These are phyloP conservation scores for Bipolaris zeicola DNA, from an alignment of 2,329 filamentous ascomycete species.

Conservation along the genomic window DNA sequence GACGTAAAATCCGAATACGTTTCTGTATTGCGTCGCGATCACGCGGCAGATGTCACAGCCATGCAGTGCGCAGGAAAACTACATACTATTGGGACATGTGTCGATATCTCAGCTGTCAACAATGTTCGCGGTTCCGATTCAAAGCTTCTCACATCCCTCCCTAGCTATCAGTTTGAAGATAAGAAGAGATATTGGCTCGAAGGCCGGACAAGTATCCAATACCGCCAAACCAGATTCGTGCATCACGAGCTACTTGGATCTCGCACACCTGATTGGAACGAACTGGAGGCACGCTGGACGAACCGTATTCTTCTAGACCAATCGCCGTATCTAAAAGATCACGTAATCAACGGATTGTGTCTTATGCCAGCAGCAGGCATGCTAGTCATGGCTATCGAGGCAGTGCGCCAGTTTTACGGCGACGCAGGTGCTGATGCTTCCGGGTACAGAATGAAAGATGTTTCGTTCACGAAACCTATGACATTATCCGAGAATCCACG, in stretches of 20 bases:
- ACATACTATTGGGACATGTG: neutral
- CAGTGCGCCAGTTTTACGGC: constrained; percentile 12
- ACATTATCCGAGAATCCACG: constrained; percentile 5
- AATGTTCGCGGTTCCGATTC: neutral
- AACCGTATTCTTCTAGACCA: constrained; percentile 40
- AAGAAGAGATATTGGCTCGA: constrained; percentile 21
- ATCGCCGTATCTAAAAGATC: constrained; percentile 53
- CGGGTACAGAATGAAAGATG: constrained; percentile 15
- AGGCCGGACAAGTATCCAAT: constrained; percentile 14
- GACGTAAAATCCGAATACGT: constrained; percentile 12
- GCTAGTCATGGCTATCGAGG: constrained; percentile 14
- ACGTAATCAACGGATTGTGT: constrained; percentile 36
- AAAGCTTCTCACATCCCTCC: constrained; percentile 14
- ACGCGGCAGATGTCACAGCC: constrained; percentile 11
- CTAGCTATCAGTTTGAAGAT: constrained; percentile 17
- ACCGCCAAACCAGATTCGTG: constrained; percentile 12
- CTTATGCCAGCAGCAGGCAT: constrained; percentile 31
- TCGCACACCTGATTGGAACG: constrained; percentile 20
- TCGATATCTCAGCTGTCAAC: constrained; percentile 13
- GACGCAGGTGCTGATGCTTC: neutral
- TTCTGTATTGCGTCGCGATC: constrained; percentile 16
- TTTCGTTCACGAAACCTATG: constrained; percentile 13
- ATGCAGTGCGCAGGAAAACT: constrained; percentile 18
- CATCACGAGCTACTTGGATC: constrained; percentile 31
- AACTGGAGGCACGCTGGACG: constrained; percentile 17